Evolutionary conservation across 441 rosid genomes (phyloP).

Genomic region (Arabidopsis lyrata): DNA sequence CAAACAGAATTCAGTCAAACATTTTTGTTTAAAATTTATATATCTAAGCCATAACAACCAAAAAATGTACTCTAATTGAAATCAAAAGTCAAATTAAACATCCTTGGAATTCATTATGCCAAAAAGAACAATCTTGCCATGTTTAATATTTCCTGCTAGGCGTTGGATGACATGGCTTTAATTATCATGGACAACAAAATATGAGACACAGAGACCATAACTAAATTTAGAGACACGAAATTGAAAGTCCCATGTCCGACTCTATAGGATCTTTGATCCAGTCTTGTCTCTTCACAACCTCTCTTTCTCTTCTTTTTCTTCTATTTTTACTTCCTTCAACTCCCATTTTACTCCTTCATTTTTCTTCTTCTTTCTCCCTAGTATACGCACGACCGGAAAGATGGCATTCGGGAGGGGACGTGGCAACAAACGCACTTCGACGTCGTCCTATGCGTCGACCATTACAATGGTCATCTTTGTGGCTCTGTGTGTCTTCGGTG

Average conservation of each 20-base stretch:
- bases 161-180: neutral
- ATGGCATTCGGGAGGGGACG: constrained; percentile 79
- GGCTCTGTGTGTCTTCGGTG: constrained; percentile 71
- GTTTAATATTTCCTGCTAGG: neutral
- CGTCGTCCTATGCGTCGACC: constrained; percentile 73
- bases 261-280: constrained; percentile 66
- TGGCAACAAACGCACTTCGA: constrained; percentile 56
- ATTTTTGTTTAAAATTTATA: neutral
- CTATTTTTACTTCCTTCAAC: constrained; percentile 41
- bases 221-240: constrained; percentile 42
- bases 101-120: neutral
- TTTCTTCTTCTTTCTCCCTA: constrained; percentile 7
- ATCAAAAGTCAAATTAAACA: neutral
- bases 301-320: constrained; percentile 48
- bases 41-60: neutral
- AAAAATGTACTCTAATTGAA: neutral
- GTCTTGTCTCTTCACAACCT: constrained; percentile 56
- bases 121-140: neutral
- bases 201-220: constrained; percentile 31
- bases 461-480: constrained; percentile 73
- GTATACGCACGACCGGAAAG: constrained; percentile 6
- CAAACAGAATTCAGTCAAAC: neutral
- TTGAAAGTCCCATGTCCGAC: constrained; percentile 54
- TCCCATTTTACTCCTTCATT: constrained; percentile 36
- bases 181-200: constrained; percentile 1